A percentile compares a stretch with the other conserved stretches of the same genome.
Conservation (phyloP, 2,329 filamentous ascomycete genomes). For the Penicillium carneum region DNA sequence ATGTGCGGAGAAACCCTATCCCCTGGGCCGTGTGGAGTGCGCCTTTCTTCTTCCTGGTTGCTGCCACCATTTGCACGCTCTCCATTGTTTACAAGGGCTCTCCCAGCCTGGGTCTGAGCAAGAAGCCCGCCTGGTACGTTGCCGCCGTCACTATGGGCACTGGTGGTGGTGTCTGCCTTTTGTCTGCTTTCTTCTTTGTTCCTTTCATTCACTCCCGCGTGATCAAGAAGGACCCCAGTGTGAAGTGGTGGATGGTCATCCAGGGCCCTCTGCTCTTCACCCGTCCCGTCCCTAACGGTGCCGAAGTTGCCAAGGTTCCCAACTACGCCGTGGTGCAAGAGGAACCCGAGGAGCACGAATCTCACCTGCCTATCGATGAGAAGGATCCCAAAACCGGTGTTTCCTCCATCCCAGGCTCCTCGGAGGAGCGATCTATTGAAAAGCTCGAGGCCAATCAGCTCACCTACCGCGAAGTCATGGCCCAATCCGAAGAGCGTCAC, state of each 20-base stretch:
- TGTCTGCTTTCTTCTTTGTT: constrained; percentile 75
- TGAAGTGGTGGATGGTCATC: constrained; percentile 70
- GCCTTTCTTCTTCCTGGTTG: constrained; percentile 79
- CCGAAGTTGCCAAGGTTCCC: constrained; percentile 67
- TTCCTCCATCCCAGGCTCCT: constrained; percentile 32
- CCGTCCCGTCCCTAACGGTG: constrained; percentile 63
- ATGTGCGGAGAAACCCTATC: constrained; percentile 73
- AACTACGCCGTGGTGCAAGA: constrained; percentile 81
- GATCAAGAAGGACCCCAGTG: constrained; percentile 70
- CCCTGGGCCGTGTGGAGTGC: constrained; percentile 76
- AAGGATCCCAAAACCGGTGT: constrained; percentile 32
- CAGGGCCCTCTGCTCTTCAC: constrained; percentile 70
- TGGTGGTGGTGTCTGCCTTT: constrained; percentile 65
- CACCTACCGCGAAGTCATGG: constrained; percentile 69
- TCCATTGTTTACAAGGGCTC: constrained; percentile 84
- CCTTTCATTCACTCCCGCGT: constrained; percentile 72
- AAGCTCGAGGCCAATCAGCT: constrained; percentile 59
- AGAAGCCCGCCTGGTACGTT: constrained; percentile 69
- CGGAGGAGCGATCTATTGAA: constrained; percentile 51
- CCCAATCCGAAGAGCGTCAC: constrained; percentile 63
- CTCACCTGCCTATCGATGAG: constrained; percentile 41
- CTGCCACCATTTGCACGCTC: constrained; percentile 75
- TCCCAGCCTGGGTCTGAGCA: constrained; percentile 68
- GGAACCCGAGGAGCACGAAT: constrained; percentile 57
- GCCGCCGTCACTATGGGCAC: constrained; percentile 70